phyloP scores from a whole-genome alignment of 73 alveolate species.

The Stentor roeselii region DNA sequence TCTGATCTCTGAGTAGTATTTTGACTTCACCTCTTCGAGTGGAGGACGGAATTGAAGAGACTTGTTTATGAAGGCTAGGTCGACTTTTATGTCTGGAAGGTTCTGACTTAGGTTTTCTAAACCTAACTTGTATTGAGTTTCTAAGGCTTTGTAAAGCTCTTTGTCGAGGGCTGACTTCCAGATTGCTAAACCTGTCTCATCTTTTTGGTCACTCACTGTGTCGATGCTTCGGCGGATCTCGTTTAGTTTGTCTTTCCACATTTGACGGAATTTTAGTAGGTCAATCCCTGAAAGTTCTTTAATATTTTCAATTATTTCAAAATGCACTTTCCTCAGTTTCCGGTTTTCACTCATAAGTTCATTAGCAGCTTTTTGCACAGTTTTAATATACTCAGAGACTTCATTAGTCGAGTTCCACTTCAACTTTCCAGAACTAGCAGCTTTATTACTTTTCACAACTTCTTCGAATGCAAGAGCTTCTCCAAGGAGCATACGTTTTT shows the following conservation, averaged over 20 bases:
- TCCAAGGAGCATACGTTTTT: slow-evolving; percentile 89
- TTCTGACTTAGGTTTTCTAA: slow-evolving; percentile 90
- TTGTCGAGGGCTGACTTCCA: slow-evolving; percentile 96
- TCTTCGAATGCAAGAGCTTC: slow-evolving; percentile 92
- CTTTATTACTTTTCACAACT: slow-evolving; percentile 66
- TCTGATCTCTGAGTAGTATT: slow-evolving; percentile 77
- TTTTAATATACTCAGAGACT: slow-evolving; percentile 84
- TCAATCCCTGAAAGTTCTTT: slow-evolving; percentile 80
- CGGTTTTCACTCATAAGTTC: slow-evolving; percentile 90
- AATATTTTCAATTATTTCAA: slow-evolving; percentile 71
- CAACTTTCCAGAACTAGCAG: slow-evolving; percentile 64
- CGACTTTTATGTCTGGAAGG: slow-evolving; percentile 96
- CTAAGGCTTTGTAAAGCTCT: slow-evolving; percentile 92
- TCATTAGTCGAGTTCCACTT: slow-evolving; percentile 86
- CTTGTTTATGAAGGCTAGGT: slow-evolving; percentile 82
- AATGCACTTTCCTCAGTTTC: slow-evolving; percentile 90
- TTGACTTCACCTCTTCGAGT: slow-evolving; percentile 92
- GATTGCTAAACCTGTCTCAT: slow-evolving; percentile 60
- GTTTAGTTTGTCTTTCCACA: slow-evolving; percentile 93
- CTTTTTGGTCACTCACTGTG: slow-evolving; percentile 60
- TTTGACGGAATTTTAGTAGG: slow-evolving; percentile 79
- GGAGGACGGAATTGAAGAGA: slow-evolving; percentile 93
- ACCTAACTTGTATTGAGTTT: slow-evolving; percentile 94
- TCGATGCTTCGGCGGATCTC: slow-evolving; percentile 79
- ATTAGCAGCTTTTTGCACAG: slow-evolving; percentile 91